phyloP scores from a whole-genome alignment of 164 flowering plant genomes.

The Aristolochia contorta region DNA sequence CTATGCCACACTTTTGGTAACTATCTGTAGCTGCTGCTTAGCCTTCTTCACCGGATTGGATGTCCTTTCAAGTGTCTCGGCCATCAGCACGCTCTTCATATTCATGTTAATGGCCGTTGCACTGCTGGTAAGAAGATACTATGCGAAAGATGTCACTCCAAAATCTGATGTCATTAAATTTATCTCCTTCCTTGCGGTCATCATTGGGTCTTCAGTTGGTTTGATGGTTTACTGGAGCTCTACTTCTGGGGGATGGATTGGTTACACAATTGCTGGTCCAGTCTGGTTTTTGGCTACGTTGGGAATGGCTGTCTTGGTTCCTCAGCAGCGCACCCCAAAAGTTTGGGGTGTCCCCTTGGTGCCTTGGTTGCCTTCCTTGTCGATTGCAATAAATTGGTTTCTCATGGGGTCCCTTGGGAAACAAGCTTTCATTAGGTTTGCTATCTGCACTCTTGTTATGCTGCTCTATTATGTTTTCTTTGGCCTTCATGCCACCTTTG shows the following conservation, averaged over 20 bases:
- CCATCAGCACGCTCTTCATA: conserved; percentile 63
- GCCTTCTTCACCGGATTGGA: conserved; percentile 66
- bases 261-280: conserved; percentile 27
- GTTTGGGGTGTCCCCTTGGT: conserved; percentile 79
- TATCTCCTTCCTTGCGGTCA: conserved; percentile 19
- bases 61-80: conserved; percentile 57
- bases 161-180: conserved; percentile 28
- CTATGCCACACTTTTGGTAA: conserved; percentile 47
- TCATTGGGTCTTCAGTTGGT: conserved; percentile 48
- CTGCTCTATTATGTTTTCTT: conserved; percentile 55
- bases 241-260: conserved; percentile 42
- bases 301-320: conserved; percentile 35
- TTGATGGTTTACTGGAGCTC: conserved; percentile 32
- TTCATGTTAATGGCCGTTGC: conserved; percentile 80
- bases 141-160: conserved; percentile 36
- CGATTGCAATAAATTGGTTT: conserved; percentile 63
- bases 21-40: conserved; percentile 30
- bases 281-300: conserved; percentile 56
- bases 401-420: conserved; percentile 75
- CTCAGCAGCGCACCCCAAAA: conserved; percentile 40
- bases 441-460: conserved; percentile 59
- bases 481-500: conserved; percentile 83
- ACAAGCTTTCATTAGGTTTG: conserved; percentile 54
- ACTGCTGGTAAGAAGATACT: conserved; percentile 65
- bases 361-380: conserved; percentile 80